These are phyloP conservation scores for Vitis labrusca DNA, from an alignment of 164 flowering plant genomes.

Conservation along the genomic window DNA sequence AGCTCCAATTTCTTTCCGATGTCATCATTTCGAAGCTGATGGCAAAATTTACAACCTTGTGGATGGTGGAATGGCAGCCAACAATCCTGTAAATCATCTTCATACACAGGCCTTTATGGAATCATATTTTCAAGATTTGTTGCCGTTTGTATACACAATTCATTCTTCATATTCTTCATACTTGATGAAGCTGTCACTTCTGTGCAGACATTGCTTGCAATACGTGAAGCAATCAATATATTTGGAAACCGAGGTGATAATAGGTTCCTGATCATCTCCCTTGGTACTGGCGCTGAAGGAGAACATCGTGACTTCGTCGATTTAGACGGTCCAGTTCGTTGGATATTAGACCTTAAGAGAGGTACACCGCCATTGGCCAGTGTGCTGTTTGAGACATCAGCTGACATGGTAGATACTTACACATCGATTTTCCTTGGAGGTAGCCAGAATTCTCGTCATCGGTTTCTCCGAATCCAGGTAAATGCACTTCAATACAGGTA, in stretches of 20 bases:
- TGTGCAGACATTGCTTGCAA: constrained; percentile 12
- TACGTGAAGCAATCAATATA: constrained; percentile 10
- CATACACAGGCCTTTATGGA: too few relatives aligned
- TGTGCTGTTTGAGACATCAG: constrained; percentile 8
- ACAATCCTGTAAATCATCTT: constrained; percentile 12
- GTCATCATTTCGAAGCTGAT: not conserved
- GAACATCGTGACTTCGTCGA: too few relatives aligned
- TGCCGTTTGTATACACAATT: not conserved
- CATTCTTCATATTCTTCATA: too few relatives aligned
- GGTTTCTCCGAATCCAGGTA: constrained; percentile 19
- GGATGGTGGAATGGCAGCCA: constrained; percentile 6
- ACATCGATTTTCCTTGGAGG: constrained; percentile 8
- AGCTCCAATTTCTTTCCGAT: not conserved
- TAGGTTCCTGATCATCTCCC: too few relatives aligned
- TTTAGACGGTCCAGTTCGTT: too few relatives aligned
- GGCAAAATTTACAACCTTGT: not conserved
- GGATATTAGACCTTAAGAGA: not conserved
- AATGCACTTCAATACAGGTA: too few relatives aligned
- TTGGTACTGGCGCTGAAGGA: too few relatives aligned
- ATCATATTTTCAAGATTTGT: too few relatives aligned
- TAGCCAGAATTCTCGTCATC: not conserved
- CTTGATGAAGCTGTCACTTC: too few relatives aligned
- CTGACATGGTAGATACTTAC: constrained; percentile 16
- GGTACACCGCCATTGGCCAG: constrained; percentile 5
- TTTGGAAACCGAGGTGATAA: not conserved